Conservation (phyloP, 2,329 filamentous ascomycete genomes). For the Aspergillus calidoustus region DNA sequence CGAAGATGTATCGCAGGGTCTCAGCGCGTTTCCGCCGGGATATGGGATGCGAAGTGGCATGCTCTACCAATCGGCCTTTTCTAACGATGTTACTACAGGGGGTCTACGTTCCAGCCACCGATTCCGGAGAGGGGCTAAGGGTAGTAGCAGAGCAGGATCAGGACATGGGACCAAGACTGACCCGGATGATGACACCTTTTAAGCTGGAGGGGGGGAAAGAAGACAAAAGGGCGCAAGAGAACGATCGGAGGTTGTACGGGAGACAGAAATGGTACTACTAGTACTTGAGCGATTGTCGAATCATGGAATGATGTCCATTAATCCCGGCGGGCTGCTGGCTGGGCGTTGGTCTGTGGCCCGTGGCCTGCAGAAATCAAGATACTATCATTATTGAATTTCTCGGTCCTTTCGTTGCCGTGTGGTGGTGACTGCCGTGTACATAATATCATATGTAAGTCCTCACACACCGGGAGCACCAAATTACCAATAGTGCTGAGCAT, state of each 20-base stretch:
- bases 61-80: conserved; percentile 38
- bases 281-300: conserved; percentile 9
- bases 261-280: neutral
- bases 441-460: neutral
- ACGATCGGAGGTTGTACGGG: conserved; percentile 9
- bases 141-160: conserved; percentile 24
- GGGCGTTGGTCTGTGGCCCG: neutral
- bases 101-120: conserved; percentile 30
- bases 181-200: conserved; percentile 7
- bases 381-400: conserved; percentile 3
- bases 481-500: neutral
- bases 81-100: conserved; percentile 32
- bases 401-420: neutral
- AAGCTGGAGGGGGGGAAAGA: conserved; percentile 8
- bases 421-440: neutral
- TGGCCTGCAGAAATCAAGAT: conserved; percentile 1
- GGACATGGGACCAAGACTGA: conserved; percentile 20
- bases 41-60: conserved; percentile 25
- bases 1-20: conserved; percentile 40
- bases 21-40: conserved; percentile 21
- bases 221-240: neutral
- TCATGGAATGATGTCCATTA: conserved; percentile 4
- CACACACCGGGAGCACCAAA: conserved; percentile 1
- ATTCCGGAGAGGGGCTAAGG: conserved; percentile 33
- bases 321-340: conserved; percentile 7